phyloP scores from a whole-genome alignment of 305 asterid genomes.

The Galium porrigens region DNA sequence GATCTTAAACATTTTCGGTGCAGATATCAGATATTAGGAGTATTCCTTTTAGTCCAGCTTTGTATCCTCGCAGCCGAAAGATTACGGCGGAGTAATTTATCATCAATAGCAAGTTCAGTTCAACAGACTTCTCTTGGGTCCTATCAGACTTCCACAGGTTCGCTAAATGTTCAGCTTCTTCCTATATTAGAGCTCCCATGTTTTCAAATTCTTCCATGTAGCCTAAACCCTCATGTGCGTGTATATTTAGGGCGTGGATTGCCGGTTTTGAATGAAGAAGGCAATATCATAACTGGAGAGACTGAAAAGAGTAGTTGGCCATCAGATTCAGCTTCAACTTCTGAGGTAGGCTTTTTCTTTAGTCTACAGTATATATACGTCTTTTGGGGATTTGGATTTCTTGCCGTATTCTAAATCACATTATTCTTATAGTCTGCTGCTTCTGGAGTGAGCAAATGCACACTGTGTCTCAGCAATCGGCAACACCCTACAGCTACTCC shows the following conservation, averaged over 20 bases:
- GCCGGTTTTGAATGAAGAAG: constrained; percentile 76
- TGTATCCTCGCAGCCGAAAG: constrained; percentile 87
- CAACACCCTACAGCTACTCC: constrained; percentile 89
- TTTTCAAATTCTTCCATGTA: constrained; percentile 3
- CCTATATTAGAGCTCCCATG: neutral
- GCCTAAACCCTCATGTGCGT: constrained; percentile 10
- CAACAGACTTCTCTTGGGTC: constrained; percentile 61
- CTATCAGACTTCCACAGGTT: constrained; percentile 60
- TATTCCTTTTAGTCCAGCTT: constrained; percentile 82
- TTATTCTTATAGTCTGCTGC: constrained; percentile 36
- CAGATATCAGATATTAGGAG: constrained; percentile 96
- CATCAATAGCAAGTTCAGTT: constrained; percentile 58
- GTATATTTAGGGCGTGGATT: constrained; percentile 51
- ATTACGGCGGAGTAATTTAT: constrained; percentile 66
- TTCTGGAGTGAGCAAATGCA: constrained; percentile 69
- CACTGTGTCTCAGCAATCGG: constrained; percentile 88
- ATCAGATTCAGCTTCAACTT: constrained; percentile 45
- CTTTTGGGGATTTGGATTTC: neutral
- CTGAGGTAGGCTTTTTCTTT: constrained; percentile 40
- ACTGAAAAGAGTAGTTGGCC: constrained; percentile 43
- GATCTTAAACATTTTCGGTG: constrained; percentile 13
- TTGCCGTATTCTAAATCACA: neutral
- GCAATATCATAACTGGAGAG: constrained; percentile 52
- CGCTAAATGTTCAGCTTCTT: neutral
- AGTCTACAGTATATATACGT: too few species aligned